Evolutionary conservation across 2,329 filamentous ascomycete species (phyloP).

Genomic region (Cylindrodendrum hubeiense): DNA sequence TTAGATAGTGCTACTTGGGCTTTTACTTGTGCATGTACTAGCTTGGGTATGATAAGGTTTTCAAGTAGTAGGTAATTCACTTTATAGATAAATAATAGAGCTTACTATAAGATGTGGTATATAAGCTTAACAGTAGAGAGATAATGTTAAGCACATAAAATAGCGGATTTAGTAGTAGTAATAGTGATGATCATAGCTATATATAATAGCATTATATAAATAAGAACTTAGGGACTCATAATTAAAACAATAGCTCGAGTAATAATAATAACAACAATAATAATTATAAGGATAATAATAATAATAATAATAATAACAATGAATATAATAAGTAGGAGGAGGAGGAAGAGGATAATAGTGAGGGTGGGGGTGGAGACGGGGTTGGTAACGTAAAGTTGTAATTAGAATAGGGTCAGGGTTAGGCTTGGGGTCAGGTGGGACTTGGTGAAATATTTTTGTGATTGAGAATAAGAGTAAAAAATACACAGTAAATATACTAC

Average conservation of each 20-base stretch:
- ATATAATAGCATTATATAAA: not conserved
- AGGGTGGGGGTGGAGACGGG: not conserved
- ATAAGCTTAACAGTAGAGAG: slow-evolving; percentile 2
- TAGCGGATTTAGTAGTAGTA: slow-evolving; percentile 1
- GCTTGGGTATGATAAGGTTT: not conserved
- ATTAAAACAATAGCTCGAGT: not conserved
- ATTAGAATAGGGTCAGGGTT: too few species aligned
- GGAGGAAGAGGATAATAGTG: not conserved
- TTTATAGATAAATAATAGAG: slow-evolving; percentile 15
- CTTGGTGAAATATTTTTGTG: too few species aligned
- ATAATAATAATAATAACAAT: not conserved
- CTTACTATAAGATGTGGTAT: slow-evolving; percentile 6
- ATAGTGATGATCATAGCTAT: not conserved
- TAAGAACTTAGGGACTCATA: not conserved
- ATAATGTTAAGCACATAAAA: not conserved
- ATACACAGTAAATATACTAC: too few species aligned
- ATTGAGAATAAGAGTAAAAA: too few species aligned
- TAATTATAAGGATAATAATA: not conserved
- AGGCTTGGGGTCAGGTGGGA: too few species aligned
- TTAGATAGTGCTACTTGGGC: slow-evolving; percentile 11
- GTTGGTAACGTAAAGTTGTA: not conserved
- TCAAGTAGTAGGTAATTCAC: slow-evolving; percentile 5
- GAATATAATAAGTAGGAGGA: not conserved
- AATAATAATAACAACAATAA: not conserved
- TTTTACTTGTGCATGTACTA: slow-evolving; percentile 1